Percentiles rank a stretch among this genome's conserved stretches.
phyloP scores from a whole-genome alignment of 495 filamentous ascomycete species.

The Neurospora sp. region DNA sequence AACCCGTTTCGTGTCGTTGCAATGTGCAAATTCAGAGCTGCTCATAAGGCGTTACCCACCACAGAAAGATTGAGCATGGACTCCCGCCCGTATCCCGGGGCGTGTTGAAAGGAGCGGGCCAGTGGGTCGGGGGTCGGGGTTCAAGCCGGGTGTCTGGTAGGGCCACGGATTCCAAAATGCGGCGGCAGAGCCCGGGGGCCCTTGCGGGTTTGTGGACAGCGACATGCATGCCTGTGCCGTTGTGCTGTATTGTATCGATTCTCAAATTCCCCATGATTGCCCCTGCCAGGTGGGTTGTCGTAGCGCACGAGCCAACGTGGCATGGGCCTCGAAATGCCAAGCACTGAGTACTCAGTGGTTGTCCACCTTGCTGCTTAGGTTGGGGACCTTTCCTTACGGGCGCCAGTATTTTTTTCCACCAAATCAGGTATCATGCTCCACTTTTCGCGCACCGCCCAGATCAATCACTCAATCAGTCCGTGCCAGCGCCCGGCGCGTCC shows the following conservation, averaged over 20 bases:
- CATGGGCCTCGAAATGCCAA: slow-evolving; percentile 6
- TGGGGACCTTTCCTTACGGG: neutral
- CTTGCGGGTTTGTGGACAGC: neutral
- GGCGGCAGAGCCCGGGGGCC: neutral
- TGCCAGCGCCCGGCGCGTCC: slow-evolving; percentile 33
- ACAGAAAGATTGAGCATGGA: neutral
- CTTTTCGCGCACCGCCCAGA: slow-evolving; percentile 18
- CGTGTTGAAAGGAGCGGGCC: neutral
- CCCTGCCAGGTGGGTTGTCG: slow-evolving; percentile 20
- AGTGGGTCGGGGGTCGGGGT: neutral
- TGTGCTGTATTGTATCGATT: neutral
- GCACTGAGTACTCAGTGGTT: slow-evolving; percentile 3
- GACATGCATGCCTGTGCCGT: neutral
- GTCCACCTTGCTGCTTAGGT: neutral
- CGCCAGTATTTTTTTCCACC: slow-evolving; percentile 21
- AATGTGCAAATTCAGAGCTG: neutral
- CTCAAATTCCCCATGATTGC: slow-evolving; percentile 1
- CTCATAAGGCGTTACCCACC: neutral
- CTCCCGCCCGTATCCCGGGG: neutral
- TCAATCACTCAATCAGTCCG: slow-evolving; percentile 39
- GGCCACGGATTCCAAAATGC: neutral
- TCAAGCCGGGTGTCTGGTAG: neutral
- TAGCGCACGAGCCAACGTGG: slow-evolving; percentile 27
- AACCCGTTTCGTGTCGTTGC: neutral
- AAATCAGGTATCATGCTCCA: slow-evolving; percentile 24